phyloP scores from a whole-genome alignment of 2,329 filamentous ascomycete genomes.

The Penicillium sp. region DNA sequence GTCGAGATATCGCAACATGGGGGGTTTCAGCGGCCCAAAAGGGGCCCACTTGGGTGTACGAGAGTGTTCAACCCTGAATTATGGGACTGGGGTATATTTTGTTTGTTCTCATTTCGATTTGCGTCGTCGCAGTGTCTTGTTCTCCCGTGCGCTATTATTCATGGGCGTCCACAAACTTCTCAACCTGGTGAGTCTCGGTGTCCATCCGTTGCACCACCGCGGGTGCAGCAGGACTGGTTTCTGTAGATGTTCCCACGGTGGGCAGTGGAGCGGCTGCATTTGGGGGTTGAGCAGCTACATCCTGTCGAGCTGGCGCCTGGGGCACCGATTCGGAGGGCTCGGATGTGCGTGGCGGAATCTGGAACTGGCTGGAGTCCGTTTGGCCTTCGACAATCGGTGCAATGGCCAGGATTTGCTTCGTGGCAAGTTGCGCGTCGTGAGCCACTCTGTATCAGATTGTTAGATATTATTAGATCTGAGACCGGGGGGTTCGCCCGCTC shows the following conservation, averaged over 20 bases:
- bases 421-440: slow-evolving; percentile 60
- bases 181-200: slow-evolving; percentile 34
- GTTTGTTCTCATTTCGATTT: neutral
- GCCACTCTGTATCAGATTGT: slow-evolving; percentile 48
- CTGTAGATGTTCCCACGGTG: neutral
- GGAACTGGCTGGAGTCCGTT: slow-evolving; percentile 49
- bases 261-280: too few relatives aligned
- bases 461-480: slow-evolving; percentile 1
- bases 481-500: neutral
- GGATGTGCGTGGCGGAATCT: slow-evolving; percentile 48
- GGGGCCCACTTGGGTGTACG: too few relatives aligned
- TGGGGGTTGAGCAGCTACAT: slow-evolving; percentile 9
- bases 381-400: slow-evolving; percentile 80
- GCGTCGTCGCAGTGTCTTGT: too few relatives aligned
- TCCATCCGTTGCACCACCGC: slow-evolving; percentile 31
- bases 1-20: too few relatives aligned
- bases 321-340: slow-evolving; percentile 2
- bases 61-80: too few relatives aligned
- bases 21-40: too few relatives aligned
- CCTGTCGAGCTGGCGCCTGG: slow-evolving; percentile 7
- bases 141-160: slow-evolving; percentile 16
- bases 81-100: neutral
- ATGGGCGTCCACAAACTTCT: slow-evolving; percentile 42
- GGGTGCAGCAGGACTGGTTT: slow-evolving; percentile 5
- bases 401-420: slow-evolving; percentile 78